Conservation (phyloP, 345 rosid genomes). For the Ceriops zippeliana region DNA sequence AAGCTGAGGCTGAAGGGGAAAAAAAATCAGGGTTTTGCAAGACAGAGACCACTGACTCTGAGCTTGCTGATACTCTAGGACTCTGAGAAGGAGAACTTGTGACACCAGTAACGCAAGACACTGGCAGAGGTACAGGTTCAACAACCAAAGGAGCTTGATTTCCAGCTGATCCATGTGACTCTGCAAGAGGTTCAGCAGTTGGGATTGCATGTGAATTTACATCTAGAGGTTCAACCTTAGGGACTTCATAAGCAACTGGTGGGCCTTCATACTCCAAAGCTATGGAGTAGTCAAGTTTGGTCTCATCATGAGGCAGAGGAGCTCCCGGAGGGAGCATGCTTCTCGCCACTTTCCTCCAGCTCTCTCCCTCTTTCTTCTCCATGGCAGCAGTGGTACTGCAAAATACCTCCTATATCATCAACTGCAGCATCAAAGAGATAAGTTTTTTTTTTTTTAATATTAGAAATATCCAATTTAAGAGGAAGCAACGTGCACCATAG, state of each 20-base stretch:
- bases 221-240: constrained; percentile 74
- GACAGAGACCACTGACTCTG: constrained; percentile 93
- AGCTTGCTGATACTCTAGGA: constrained; percentile 76
- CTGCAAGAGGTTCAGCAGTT: constrained; percentile 48
- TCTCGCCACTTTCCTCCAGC: constrained; percentile 73
- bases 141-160: constrained; percentile 34
- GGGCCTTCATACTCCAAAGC: constrained; percentile 86
- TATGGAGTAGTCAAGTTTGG: constrained; percentile 76
- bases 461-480: background rate
- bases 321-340: constrained; percentile 95
- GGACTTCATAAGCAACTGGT: constrained; percentile 58
- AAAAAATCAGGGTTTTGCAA: constrained; percentile 79
- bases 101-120: constrained; percentile 61
- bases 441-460: constrained; percentile 4
- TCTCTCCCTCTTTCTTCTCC: constrained; percentile 46
- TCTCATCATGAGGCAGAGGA: constrained; percentile 61
- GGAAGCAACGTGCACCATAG: background rate
- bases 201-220: constrained; percentile 48
- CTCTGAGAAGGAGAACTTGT: constrained; percentile 61
- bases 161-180: constrained; percentile 34
- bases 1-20: constrained; percentile 76
- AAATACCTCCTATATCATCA: constrained; percentile 5
- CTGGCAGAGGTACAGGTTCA: constrained; percentile 71
- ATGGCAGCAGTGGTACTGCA: constrained; percentile 17
- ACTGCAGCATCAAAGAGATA: constrained; percentile 8